Evolutionary conservation across 768 basidiomycete genomes (phyloP).

Genomic region (Calocera viscosa): DNA sequence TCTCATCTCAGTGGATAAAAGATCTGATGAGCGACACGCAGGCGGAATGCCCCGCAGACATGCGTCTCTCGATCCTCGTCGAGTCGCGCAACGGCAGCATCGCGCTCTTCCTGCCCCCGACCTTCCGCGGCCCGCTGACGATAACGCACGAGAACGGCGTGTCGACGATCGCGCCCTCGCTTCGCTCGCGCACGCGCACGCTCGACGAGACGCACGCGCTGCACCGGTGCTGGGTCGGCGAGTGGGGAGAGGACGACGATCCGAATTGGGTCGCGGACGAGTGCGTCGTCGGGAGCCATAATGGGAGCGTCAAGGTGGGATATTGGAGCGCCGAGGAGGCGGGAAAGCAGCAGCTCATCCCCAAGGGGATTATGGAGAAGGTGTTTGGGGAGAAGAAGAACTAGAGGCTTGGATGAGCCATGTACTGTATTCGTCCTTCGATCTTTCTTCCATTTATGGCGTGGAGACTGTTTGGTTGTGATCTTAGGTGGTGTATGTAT

Average conservation of each 20-base stretch:
- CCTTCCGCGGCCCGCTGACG: conserved; percentile 2
- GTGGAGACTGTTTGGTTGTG: too few relatives aligned
- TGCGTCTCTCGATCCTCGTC: not conserved
- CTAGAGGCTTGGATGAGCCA: too few relatives aligned
- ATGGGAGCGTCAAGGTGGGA: conserved; percentile 4
- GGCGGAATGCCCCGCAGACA: not conserved
- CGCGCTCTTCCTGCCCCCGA: not conserved
- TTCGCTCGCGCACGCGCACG: not conserved
- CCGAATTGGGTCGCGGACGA: not conserved
- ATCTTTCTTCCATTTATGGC: too few relatives aligned
- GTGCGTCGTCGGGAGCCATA: not conserved
- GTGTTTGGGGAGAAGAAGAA: too few relatives aligned
- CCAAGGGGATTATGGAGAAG: not conserved
- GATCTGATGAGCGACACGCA: not conserved
- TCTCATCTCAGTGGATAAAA: not conserved
- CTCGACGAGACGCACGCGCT: not conserved
- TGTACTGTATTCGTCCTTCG: too few relatives aligned
- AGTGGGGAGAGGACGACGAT: not conserved
- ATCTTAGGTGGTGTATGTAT: too few relatives aligned
- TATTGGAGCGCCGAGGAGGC: not conserved
- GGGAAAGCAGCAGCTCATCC: not conserved
- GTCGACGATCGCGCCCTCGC: not conserved
- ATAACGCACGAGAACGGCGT: not conserved
- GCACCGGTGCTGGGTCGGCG: conserved; percentile 7
- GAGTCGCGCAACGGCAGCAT: conserved; percentile 6